Evolutionary conservation across 129 eudicot species (phyloP), one percentile per base, ranked within the genome.

Genomic region (Pulicaria dysenterica): DNA sequence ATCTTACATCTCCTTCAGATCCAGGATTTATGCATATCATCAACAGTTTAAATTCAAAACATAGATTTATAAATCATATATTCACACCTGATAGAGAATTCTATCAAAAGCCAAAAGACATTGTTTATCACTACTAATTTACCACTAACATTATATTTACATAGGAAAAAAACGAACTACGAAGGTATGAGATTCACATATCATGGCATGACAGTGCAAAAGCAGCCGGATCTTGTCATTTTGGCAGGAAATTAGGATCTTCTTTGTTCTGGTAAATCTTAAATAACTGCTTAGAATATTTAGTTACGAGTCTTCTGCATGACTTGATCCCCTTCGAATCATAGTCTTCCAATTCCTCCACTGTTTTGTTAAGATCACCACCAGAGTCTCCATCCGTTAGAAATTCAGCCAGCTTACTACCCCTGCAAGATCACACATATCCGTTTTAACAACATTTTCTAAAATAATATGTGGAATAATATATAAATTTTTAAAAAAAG

Each of bases 281-380:
- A 68, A 92, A 89, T 46, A 92, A 79, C 78, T 92, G 97, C 70
- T 85, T 85, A 16, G 94, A 83, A 77, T 92, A 92, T 67, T 47
- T 82, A 6, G 65, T 44, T 16, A 96, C 97, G 71, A 88, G 75
- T 42, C 19, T 19, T 77, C 70, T 70, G 81, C 97, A 89, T 66
- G 36, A 12, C 37, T 83, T 79, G 11, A 81, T 37, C 48, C 91
- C 89, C 17, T 77, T 68, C 3, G 75, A 16, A 45, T 85, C 49
- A 41, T 73, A 58, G 49, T 48, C 61, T 60, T 70, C 53, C 77
- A 92, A 63, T 67, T 92, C 89, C 72, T 89, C 79, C 71, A 84
- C 89, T 4, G 93, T 61, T 73, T 83, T 92, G 36, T 37, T 67
- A 67, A 92, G 56, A 68, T 86, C 88, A 6, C 86, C 86, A 3